Percentiles rank a stretch among this genome's conserved stretches.
Conservation (phyloP, 1,139 yeast species). For the Yamadazyma taylorii region DNA sequence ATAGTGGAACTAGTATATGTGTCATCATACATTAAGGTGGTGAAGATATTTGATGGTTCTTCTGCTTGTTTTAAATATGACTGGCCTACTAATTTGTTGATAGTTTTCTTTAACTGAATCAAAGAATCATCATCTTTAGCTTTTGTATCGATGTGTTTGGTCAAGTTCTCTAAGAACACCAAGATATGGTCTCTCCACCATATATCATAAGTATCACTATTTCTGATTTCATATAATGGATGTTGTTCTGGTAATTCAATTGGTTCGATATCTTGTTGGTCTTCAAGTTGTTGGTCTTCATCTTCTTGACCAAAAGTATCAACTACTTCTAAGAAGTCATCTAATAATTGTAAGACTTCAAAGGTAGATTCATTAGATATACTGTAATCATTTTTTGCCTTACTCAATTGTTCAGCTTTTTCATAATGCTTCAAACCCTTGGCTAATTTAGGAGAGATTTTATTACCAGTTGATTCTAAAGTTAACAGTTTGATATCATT, state of each 20-base stretch:
- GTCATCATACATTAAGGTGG: constrained; percentile 57
- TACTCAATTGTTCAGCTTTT: constrained; percentile 40
- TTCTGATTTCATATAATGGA: constrained; percentile 49
- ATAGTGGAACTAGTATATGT: constrained; percentile 41
- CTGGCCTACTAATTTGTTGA: constrained; percentile 58
- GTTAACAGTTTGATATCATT: constrained; percentile 46
- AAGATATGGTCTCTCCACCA: constrained; percentile 60
- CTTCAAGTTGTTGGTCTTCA: constrained; percentile 25
- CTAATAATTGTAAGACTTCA: constrained; percentile 55
- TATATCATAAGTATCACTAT: constrained; percentile 39
- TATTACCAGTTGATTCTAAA: constrained; percentile 30
- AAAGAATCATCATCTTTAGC: constrained; percentile 1
- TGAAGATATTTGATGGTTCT: constrained; percentile 54
- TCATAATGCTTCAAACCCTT: constrained; percentile 46
- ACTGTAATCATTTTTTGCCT: constrained; percentile 22
- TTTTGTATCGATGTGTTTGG: constrained; percentile 15
- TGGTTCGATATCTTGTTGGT: constrained; percentile 27
- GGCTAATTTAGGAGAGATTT: constrained; percentile 35
- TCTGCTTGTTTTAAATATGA: constrained; percentile 65
- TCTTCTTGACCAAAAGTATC: constrained; percentile 63
- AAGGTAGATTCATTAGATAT: constrained; percentile 41
- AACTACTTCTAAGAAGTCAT: constrained; percentile 64
- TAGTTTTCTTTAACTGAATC: constrained; percentile 16
- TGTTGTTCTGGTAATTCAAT: constrained; percentile 46
- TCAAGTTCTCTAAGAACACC: constrained; percentile 41